These are phyloP conservation scores for Eucalyptus brandiana DNA, from an alignment of 345 rosid genomes.

Conservation along the genomic window DNA sequence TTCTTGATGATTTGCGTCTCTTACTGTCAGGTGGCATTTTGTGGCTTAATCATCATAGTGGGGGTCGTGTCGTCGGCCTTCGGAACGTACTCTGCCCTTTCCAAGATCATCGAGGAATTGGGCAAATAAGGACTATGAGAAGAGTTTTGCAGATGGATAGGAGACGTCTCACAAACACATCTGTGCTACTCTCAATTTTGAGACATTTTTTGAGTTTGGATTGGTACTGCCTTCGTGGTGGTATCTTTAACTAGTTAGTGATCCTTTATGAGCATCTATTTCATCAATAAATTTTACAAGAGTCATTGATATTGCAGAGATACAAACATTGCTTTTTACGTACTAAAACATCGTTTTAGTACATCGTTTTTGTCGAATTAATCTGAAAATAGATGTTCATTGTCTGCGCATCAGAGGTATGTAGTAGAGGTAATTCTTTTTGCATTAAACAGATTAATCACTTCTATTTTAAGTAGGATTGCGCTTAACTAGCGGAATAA, in stretches of 20 bases:
- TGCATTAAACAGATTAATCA: background rate
- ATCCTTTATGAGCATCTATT: background rate
- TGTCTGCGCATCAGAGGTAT: background rate
- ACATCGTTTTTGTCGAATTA: background rate
- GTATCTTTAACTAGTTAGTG: background rate
- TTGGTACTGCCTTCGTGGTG: background rate
- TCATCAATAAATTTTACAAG: background rate
- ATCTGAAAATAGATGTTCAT: background rate
- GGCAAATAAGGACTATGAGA: slow-evolving; percentile 2
- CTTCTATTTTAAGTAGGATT: background rate
- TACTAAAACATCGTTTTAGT: background rate
- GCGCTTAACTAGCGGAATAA: background rate
- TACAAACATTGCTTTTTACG: background rate
- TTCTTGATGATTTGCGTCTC: background rate
- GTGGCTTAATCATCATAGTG: slow-evolving; percentile 48
- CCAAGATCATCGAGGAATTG: slow-evolving; percentile 51
- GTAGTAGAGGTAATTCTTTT: background rate
- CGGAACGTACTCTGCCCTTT: slow-evolving; percentile 66
- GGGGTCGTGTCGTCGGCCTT: slow-evolving; percentile 49
- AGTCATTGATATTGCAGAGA: background rate
- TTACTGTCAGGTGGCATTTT: slow-evolving; percentile 24
- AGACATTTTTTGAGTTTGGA: background rate
- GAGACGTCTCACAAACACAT: background rate
- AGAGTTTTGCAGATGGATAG: background rate
- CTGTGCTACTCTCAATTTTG: background rate